These are phyloP conservation scores for Diversispora eburnea DNA, from an alignment of 192 early-diverging fungal species.

Conservation along the genomic window DNA sequence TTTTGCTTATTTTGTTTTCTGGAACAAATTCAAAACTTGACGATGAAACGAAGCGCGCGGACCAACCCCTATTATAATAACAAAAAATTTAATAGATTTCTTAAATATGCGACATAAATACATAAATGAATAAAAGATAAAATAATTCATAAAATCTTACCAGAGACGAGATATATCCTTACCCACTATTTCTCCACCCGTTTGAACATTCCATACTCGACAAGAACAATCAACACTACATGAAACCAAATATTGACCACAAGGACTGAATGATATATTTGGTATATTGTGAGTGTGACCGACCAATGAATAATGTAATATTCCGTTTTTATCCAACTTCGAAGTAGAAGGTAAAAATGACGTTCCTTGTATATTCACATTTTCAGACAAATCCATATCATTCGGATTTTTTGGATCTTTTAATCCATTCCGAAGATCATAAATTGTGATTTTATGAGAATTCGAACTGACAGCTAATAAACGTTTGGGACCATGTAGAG, in stretches of 20 bases:
- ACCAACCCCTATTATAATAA: slow-evolving; percentile 19
- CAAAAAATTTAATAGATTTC: background rate
- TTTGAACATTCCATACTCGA: slow-evolving; percentile 44
- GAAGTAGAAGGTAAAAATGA: background rate
- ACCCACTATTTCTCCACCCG: background rate
- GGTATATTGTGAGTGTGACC: slow-evolving; percentile 66
- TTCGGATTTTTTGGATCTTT: background rate
- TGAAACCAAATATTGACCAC: slow-evolving; percentile 53
- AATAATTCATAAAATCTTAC: background rate
- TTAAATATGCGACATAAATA: background rate
- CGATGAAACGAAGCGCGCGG: slow-evolving; percentile 15
- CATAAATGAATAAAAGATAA: background rate
- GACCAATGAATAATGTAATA: slow-evolving; percentile 30
- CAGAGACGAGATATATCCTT: background rate
- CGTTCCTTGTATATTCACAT: background rate
- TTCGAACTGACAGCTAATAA: slow-evolving; percentile 57
- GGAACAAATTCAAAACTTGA: background rate
- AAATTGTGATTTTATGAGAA: slow-evolving; percentile 32
- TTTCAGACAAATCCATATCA: background rate
- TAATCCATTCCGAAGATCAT: background rate
- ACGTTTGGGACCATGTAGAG: slow-evolving; percentile 46
- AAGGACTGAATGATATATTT: slow-evolving; percentile 48
- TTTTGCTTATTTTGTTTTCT: background rate
- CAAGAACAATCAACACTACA: slow-evolving; percentile 54
- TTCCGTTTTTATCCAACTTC: too few species aligned